These are phyloP conservation scores for Fragilaria crotonensis DNA, from an alignment of 108 stramenopile genomes.

Conservation along the genomic window DNA sequence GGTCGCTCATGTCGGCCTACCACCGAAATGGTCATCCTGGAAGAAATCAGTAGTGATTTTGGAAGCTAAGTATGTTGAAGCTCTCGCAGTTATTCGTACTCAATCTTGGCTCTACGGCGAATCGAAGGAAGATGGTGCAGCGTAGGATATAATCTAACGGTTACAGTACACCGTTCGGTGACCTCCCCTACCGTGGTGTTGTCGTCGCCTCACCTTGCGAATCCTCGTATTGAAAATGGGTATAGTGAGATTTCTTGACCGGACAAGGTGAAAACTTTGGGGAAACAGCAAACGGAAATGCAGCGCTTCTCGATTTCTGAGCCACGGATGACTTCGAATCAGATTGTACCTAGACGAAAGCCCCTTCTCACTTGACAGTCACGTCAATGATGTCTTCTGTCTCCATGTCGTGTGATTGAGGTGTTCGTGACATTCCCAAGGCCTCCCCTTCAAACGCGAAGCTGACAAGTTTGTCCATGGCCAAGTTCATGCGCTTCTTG, in stretches of 20 bases:
- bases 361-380: background rate
- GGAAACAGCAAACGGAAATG: background rate
- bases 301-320: background rate
- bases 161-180: too few species aligned
- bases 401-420: slow-evolving; percentile 59
- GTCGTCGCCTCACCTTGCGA: too few species aligned
- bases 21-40: slow-evolving; percentile 38
- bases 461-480: background rate
- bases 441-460: slow-evolving; percentile 40
- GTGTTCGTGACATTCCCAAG: slow-evolving; percentile 36
- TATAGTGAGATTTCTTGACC: background rate
- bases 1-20: slow-evolving; percentile 21
- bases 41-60: slow-evolving; percentile 20
- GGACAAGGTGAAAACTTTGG: background rate
- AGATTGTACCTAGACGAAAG: background rate
- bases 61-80: slow-evolving; percentile 35
- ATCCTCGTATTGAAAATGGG: background rate
- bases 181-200: too few species aligned
- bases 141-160: background rate
- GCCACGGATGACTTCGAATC: background rate
- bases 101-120: slow-evolving; percentile 37
- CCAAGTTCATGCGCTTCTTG: slow-evolving; percentile 13
- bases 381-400: slow-evolving; percentile 63
- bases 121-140: background rate
- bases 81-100: slow-evolving; percentile 18